Base-by-base conservation (phyloP, 176 grass and related monocot genomes). In the Rhynchospora tenuis region DNA sequence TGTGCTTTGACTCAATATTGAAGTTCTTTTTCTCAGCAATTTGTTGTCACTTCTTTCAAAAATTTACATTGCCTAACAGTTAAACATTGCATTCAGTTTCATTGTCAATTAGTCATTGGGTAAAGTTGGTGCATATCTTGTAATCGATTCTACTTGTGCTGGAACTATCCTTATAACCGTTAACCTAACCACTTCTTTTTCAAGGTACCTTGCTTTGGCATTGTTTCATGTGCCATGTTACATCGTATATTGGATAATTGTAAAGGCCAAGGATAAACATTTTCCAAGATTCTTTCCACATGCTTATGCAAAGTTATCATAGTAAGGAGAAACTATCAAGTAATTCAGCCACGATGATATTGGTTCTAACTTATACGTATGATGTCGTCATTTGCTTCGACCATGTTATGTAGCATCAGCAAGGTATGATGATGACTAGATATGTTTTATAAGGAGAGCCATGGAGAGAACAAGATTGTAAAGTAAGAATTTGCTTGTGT, bases 201-300 rank as follows among this genome's bases (percentile, higher is more conserved):
- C 42, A 85, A 94, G 94, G 95, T 94, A 99, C 78, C 69, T 99
- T 0, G 79, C 54, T 62, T 86, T 99, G 93, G 93, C 96, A 50
- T 73, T 95, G 70, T 82, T 69, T 80, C 96, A 99, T 26, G 71
- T 99, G 69, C 96, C 93, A 2, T 93, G 96, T 51, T 99, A 90
- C 73, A 75, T 65, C 81, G n/a, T 92, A 9, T 99, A 90, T 75
- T 99, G 93, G 93, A 28, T 79, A 12, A 68, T 90, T 15, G 91
- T 92, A 44, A 88, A 91, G 83, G 93, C 83, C 6, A 99, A 99
- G 83, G 78, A 83, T 54, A 57, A 81, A 24, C 88, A 92, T 61
- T 89, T 87, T 64, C 89, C 86, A 69, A 89, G 77, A 69, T 38
- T 93, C 74, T 95, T 99, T 46, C 89, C 89, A 20, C 54, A 78